Conservation (phyloP, 352 stramenopile species). For the Pythium periplocum region DNA sequence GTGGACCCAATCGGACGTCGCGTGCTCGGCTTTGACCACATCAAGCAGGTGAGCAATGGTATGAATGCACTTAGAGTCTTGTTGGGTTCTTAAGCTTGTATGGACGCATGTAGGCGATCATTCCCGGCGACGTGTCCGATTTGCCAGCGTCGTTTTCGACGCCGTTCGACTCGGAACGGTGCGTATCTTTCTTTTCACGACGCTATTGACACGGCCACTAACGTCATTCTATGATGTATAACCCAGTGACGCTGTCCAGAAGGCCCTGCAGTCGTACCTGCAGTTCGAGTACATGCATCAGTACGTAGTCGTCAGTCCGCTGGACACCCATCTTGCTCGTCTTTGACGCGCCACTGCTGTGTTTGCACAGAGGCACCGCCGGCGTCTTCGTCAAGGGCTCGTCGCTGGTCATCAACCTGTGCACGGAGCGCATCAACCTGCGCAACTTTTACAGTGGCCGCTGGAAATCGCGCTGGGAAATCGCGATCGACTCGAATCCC, state of each 20-base stretch:
- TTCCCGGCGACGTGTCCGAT: slow-evolving; percentile 45
- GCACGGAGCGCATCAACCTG: slow-evolving; percentile 83
- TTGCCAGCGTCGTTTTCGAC: slow-evolving; percentile 28
- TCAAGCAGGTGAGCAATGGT: slow-evolving; percentile 40
- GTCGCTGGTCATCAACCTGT: slow-evolving; percentile 70
- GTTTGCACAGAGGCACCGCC: slow-evolving; percentile 45
- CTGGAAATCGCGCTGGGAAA: slow-evolving; percentile 80
- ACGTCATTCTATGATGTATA: neutral
- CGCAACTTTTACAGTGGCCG: slow-evolving; percentile 88
- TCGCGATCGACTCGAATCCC: slow-evolving; percentile 52
- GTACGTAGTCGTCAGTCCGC: slow-evolving; percentile 14
- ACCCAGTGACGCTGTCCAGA: slow-evolving; percentile 43
- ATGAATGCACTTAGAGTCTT: neutral
- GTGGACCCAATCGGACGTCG: slow-evolving; percentile 70
- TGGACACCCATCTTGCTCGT: neutral
- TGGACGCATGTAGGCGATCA: slow-evolving; percentile 25
- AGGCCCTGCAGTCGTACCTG: slow-evolving; percentile 73
- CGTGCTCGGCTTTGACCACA: slow-evolving; percentile 84
- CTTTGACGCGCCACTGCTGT: neutral
- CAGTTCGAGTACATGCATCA: slow-evolving; percentile 84
- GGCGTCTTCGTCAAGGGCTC: slow-evolving; percentile 73
- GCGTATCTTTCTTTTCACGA: slow-evolving; percentile 10
- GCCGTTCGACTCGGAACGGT: slow-evolving; percentile 71
- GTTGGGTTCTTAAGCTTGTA: neutral
- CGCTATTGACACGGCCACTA: neutral